Evolutionary conservation across 2,329 filamentous ascomycete genomes (phyloP).

Genomic region (Hawksworthiomyces lignivorus): DNA sequence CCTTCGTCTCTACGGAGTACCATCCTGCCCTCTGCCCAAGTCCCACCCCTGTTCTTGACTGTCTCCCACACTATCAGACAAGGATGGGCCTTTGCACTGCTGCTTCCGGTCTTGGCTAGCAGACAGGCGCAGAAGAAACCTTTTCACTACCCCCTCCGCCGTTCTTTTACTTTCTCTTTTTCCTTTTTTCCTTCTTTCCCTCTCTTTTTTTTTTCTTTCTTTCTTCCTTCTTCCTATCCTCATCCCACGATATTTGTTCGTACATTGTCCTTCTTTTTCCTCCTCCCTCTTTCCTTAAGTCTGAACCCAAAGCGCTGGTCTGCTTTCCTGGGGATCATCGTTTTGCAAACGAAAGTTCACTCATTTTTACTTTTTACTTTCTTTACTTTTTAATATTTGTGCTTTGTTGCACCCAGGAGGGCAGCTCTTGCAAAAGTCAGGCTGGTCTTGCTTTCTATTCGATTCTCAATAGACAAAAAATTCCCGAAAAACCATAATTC

Average conservation of each 20-base stretch:
- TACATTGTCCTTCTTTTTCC: constrained; percentile 4
- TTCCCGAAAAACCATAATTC: constrained; percentile 20
- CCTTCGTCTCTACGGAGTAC: too few relatives aligned
- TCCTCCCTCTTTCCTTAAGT: constrained; percentile 20
- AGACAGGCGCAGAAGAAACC: not conserved
- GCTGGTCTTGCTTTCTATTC: constrained; percentile 29
- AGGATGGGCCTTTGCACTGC: not conserved
- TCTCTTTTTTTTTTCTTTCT: not conserved
- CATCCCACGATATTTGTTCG: constrained; percentile 7
- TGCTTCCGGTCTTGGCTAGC: constrained; percentile 4
- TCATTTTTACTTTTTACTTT: constrained; percentile 18
- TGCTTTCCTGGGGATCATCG: constrained; percentile 35
- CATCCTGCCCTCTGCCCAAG: not conserved
- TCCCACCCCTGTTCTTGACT: not conserved
- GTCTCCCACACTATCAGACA: not conserved
- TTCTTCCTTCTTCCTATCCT: constrained; percentile 2
- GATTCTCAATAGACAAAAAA: constrained; percentile 16
- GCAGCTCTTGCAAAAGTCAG: constrained; percentile 28
- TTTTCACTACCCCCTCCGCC: not conserved
- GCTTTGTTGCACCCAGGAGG: constrained; percentile 18
- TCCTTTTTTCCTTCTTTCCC: not conserved
- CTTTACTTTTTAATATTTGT: constrained; percentile 25
- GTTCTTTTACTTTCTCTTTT: not conserved
- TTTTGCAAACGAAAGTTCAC: constrained; percentile 11
- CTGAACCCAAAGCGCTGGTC: constrained; percentile 41